phyloP scores from a whole-genome alignment of 768 basidiomycete genomes.

The Hygrophorus pudorinus region DNA sequence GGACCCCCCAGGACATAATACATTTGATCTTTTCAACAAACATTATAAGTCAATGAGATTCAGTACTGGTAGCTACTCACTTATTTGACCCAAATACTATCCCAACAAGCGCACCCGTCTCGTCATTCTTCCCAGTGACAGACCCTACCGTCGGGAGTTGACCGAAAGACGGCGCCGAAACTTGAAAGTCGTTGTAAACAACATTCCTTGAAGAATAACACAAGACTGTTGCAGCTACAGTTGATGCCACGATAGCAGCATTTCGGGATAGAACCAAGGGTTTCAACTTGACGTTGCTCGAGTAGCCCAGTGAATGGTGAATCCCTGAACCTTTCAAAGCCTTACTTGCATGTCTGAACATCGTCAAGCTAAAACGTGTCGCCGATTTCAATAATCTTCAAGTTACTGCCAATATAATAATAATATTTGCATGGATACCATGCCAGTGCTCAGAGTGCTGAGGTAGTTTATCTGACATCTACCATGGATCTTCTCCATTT shows the following conservation, averaged over 20 bases:
- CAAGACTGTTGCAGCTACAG: not conserved
- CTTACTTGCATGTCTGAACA: too few relatives aligned
- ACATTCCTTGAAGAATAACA: not conserved
- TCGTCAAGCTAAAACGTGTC: too few relatives aligned
- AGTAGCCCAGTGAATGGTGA: too few relatives aligned
- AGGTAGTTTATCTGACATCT: slow-evolving; percentile 15
- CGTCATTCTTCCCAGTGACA: slow-evolving; percentile 4
- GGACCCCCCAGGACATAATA: slow-evolving; percentile 31
- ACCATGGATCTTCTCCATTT: slow-evolving; percentile 63
- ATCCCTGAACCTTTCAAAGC: too few relatives aligned
- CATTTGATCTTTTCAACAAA: slow-evolving; percentile 29
- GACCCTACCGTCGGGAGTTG: not conserved
- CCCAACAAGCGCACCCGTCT: slow-evolving; percentile 27
- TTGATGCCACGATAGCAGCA: not conserved
- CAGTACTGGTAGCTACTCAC: slow-evolving; percentile 25
- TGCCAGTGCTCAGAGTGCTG: too few relatives aligned
- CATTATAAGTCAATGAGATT: not conserved
- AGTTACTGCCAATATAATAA: too few relatives aligned
- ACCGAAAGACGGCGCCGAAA: not conserved
- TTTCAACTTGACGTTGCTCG: too few relatives aligned
- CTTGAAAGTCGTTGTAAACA: not conserved
- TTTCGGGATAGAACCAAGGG: too few relatives aligned
- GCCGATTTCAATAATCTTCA: too few relatives aligned
- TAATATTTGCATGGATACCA: too few relatives aligned
- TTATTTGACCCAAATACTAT: slow-evolving; percentile 72